These are phyloP conservation scores for Telopea speciosissima DNA, from an alignment of 177 flowering plant genomes.

Conservation along the genomic window DNA sequence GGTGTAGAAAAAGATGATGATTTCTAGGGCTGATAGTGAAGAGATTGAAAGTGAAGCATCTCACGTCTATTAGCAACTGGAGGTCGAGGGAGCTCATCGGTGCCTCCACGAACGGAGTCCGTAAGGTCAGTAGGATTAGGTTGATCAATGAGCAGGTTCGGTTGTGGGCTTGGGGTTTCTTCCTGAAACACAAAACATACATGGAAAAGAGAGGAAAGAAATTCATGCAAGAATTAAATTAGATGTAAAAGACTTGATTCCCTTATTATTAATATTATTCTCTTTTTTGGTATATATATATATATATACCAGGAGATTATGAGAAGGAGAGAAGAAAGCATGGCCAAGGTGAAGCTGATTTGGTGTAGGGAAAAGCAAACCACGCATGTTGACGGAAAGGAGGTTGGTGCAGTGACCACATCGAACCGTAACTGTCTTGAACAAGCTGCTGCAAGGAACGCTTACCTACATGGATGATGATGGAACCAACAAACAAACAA, in stretches of 20 bases:
- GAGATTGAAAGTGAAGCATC: neutral
- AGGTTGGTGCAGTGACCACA: constrained; percentile 63
- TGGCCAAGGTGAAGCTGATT: constrained; percentile 42
- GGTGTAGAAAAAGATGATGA: too few relatives aligned
- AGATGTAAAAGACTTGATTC: neutral
- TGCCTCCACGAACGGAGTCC: neutral
- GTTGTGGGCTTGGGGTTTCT: constrained; percentile 39
- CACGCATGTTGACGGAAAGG: constrained; percentile 49
- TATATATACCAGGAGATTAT: constrained; percentile 37
- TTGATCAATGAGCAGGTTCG: constrained; percentile 40
- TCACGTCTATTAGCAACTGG: neutral
- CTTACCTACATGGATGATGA: constrained; percentile 51
- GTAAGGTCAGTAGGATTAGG: constrained; percentile 4
- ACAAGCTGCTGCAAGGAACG: constrained; percentile 52
- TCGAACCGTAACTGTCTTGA: constrained; percentile 60
- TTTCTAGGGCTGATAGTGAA: too few relatives aligned
- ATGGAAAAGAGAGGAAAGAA: neutral
- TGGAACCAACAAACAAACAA: too few relatives aligned
- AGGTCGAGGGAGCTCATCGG: neutral
- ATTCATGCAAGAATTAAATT: too few relatives aligned
- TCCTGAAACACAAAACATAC: constrained; percentile 28
- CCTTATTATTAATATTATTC: neutral
- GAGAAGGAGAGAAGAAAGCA: constrained; percentile 35
- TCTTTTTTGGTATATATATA: too few relatives aligned
- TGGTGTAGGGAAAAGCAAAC: constrained; percentile 23